Percentiles rank a stretch among this genome's conserved stretches.
phyloP scores from a whole-genome alignment of 345 rosid species.

The Aquilaria yunnanensis region DNA sequence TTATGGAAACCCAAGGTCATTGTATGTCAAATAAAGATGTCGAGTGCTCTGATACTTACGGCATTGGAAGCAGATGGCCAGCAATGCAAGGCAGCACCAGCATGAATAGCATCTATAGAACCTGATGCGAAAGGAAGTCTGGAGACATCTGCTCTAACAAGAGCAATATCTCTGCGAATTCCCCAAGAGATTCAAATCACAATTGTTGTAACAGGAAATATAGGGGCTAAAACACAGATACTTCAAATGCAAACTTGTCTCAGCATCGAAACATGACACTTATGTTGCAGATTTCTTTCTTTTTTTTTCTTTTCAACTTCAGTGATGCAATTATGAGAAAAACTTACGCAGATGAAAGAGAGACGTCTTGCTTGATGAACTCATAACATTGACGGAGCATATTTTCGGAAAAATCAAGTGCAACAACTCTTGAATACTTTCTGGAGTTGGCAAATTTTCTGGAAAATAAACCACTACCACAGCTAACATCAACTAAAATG shows the following conservation, averaged over 20 bases:
- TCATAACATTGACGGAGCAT: slow-evolving; percentile 94
- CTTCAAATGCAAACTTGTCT: too few species aligned
- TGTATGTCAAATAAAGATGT: too few species aligned
- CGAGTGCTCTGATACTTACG: slow-evolving; percentile 28
- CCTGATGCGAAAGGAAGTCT: slow-evolving; percentile 83
- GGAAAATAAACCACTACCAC: slow-evolving; percentile 93
- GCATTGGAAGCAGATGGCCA: slow-evolving; percentile 98
- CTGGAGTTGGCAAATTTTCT: slow-evolving; percentile 78
- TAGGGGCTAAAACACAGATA: not conserved
- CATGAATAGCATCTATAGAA: slow-evolving; percentile 89
- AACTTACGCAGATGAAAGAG: slow-evolving; percentile 35
- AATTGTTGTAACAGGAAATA: slow-evolving; percentile 5
- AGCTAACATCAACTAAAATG: slow-evolving; percentile 85
- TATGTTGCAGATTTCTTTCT: not conserved
- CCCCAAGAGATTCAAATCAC: slow-evolving; percentile 12
- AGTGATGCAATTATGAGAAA: slow-evolving; percentile 4
- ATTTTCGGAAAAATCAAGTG: slow-evolving; percentile 92
- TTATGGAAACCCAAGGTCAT: too few species aligned
- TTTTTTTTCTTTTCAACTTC: not conserved
- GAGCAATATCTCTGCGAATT: slow-evolving; percentile 63
- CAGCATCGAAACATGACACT: too few species aligned
- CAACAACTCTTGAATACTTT: slow-evolving; percentile 71
- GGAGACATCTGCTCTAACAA: slow-evolving; percentile 89
- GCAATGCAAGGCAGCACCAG: slow-evolving; percentile 93
- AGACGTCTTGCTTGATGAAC: slow-evolving; percentile 58